These are phyloP conservation scores for Fusarium scirpi DNA, from an alignment of 2,329 filamentous ascomycete species.

Conservation along the genomic window DNA sequence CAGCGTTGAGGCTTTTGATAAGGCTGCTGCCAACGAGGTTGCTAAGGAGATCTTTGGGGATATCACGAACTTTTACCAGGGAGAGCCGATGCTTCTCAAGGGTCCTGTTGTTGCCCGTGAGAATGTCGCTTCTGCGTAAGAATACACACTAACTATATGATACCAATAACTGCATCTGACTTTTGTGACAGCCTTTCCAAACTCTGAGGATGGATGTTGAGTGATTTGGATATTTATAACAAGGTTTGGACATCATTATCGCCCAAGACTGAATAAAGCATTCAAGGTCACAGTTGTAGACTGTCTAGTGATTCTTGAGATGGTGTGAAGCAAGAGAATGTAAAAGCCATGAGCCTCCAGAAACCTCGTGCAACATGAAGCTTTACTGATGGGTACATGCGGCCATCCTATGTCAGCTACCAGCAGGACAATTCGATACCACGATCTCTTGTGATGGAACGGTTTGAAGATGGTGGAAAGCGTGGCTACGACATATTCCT, in stretches of 20 bases:
- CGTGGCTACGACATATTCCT: background rate
- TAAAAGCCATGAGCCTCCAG: no score
- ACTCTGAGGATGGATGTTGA: background rate
- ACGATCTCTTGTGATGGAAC: accelerated
- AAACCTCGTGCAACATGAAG: background rate
- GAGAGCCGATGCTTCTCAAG: slow-evolving; percentile 38
- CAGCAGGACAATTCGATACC: background rate
- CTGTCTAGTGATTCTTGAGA: no score
- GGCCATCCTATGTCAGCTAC: background rate
- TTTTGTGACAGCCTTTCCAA: background rate
- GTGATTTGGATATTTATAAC: background rate
- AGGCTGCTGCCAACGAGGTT: slow-evolving; percentile 17
- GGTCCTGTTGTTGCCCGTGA: slow-evolving; percentile 31
- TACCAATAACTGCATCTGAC: background rate
- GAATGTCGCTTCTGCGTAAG: slow-evolving; percentile 12
- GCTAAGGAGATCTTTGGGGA: slow-evolving; percentile 38
- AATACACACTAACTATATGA: background rate
- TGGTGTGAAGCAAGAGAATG: background rate
- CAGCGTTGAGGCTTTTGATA: slow-evolving; percentile 33
- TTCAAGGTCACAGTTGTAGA: no score
- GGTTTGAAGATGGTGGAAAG: accelerated
- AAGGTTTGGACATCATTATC: no score
- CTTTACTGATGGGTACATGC: background rate
- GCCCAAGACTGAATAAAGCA: no score
- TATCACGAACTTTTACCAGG: slow-evolving; percentile 39